Conservation (phyloP, 169 alveolate genomes). For the Cyclospora cayetanensis region DNA sequence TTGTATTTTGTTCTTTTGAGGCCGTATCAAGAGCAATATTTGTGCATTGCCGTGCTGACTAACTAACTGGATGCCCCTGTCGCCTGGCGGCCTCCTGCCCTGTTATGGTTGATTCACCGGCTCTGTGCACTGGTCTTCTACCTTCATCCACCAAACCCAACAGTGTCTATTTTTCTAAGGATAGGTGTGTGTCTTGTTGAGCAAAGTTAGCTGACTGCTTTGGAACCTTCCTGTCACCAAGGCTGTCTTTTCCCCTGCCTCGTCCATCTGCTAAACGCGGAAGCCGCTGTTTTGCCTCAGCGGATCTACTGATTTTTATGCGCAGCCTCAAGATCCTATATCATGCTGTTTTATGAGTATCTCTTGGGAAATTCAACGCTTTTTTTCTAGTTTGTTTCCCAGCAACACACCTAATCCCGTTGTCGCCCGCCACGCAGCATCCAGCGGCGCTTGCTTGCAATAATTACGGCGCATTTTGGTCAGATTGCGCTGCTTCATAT, state of each 20-base stretch:
- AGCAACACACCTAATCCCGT: no score
- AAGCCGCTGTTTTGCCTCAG: constrained; percentile 11
- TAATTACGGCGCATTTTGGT: background rate
- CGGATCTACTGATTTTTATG: background rate
- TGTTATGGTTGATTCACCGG: background rate
- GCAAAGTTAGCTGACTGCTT: background rate
- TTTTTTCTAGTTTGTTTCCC: no score
- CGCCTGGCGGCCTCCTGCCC: constrained; percentile 35
- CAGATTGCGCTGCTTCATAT: background rate
- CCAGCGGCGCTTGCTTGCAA: background rate
- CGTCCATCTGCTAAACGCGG: constrained; percentile 16
- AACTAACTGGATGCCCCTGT: constrained; percentile 21
- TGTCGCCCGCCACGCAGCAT: constrained; percentile 1
- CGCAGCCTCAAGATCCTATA: background rate
- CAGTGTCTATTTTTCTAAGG: background rate
- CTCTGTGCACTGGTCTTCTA: background rate
- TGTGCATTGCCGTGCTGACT: background rate
- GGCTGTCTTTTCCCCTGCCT: background rate
- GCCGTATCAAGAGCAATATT: no score
- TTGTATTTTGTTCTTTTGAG: no score
- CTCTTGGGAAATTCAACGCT: background rate
- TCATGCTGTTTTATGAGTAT: background rate
- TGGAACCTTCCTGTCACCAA: constrained; percentile 38
- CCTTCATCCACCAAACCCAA: background rate
- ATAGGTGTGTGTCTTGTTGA: background rate